Evolutionary conservation across 495 filamentous ascomycete species (phyloP), one percentile per base, ranked within the genome.

Genomic region (Neohortaea acidophila): DNA sequence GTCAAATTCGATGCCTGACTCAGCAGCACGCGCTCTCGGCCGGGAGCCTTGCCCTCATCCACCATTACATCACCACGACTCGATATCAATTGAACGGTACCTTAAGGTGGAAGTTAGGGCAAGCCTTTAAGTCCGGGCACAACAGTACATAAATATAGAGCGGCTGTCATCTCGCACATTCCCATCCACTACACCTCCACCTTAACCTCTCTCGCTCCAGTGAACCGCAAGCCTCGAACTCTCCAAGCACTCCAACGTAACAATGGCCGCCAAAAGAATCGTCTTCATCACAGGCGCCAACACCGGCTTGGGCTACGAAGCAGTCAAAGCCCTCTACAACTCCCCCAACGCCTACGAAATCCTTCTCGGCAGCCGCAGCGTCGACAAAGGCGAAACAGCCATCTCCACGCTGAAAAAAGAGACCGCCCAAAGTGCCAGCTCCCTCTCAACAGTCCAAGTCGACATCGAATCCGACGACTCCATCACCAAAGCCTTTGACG

Each of bases 241-340:
- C 3, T 25, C 21, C 5, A n/a, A n/a, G n/a, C n/a, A n/a, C n/a
- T n/a, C n/a, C n/a, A n/a, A n/a, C n/a, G n/a, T n/a, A 35, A 35
- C 18, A 31, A 55, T 55, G 52, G 32, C 50, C 8, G 33, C 31
- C 26, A 38, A 40, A 32, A 45, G 52, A 30, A 47, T 60, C 25
- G 54, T 63, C 12, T 44, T 66, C 12, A 51, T 66, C 25, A 66
- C 62, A 1, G 55, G 55, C 17, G 62, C 52, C 38, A 66, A 64
- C 34, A 58, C 31, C 14, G 63, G 63, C 28, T 46, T 66, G 35
- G 63, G 63, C 23, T 59, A 52, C 30, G 62, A 62, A 41, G 48
- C 50, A 3, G 52, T 59, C 26, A 56, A 56, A 35, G 45, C 50
- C 6, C 48, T 63, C 12, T 43, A 51, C 21, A 31, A 52, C 15